phyloP scores from a whole-genome alignment of 2,329 filamentous ascomycete genomes.

The Penicillium sp. region DNA sequence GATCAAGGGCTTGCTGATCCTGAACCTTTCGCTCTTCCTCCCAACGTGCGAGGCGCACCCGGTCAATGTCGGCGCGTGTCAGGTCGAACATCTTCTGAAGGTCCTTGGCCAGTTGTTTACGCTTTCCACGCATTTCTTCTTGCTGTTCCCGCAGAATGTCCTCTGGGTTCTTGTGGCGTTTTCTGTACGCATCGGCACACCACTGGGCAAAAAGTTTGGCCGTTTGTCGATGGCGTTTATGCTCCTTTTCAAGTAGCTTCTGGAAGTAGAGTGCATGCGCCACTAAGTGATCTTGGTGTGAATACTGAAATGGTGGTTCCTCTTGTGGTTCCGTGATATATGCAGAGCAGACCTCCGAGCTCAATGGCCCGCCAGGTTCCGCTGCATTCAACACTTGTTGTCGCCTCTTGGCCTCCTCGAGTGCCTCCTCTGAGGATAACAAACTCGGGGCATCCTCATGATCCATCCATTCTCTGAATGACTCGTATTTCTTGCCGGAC shows the following conservation, averaged over 20 bases:
- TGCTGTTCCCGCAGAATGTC: slow-evolving; percentile 78
- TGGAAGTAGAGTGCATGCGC: slow-evolving; percentile 79
- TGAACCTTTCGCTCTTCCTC: slow-evolving; percentile 55
- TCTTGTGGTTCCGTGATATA: slow-evolving; percentile 72
- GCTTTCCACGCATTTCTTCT: slow-evolving; percentile 65
- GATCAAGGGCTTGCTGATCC: slow-evolving; percentile 55
- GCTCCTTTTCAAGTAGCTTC: slow-evolving; percentile 75
- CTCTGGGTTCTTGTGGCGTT: slow-evolving; percentile 54
- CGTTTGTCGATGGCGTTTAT: slow-evolving; percentile 69
- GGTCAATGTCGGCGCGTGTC: slow-evolving; percentile 59
- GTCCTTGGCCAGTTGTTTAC: slow-evolving; percentile 69
- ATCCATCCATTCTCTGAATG: slow-evolving; percentile 65
- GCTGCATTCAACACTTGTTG: slow-evolving; percentile 70
- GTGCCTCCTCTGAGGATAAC: slow-evolving; percentile 60
- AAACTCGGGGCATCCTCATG: slow-evolving; percentile 47
- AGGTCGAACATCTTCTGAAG: slow-evolving; percentile 62
- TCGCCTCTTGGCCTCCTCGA: slow-evolving; percentile 68
- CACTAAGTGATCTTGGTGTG: slow-evolving; percentile 81
- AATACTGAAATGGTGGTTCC: slow-evolving; percentile 76
- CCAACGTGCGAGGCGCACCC: slow-evolving; percentile 56
- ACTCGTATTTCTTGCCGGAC: slow-evolving; percentile 46
- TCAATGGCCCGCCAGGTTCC: slow-evolving; percentile 72
- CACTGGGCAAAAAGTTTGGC: slow-evolving; percentile 73
- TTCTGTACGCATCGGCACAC: slow-evolving; percentile 45
- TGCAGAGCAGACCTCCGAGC: slow-evolving; percentile 65